Conservation (phyloP, 768 basidiomycete genomes). For the Xerocomellus intermedius region DNA sequence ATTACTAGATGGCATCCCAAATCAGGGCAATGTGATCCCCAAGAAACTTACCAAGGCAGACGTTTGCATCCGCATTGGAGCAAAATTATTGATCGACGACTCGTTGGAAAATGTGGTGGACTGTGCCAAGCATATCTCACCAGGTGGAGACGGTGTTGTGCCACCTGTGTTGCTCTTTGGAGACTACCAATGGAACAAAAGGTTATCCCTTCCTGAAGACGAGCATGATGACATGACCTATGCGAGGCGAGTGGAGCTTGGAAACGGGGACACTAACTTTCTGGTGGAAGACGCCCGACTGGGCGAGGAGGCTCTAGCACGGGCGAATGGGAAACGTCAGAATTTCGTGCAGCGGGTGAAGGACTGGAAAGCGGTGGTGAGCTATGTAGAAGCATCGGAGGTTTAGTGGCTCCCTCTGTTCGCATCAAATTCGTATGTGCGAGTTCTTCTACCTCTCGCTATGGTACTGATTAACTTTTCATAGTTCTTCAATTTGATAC, state of each 20-base stretch:
- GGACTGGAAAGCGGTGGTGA: constrained; percentile 61
- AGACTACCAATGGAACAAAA: constrained; percentile 72
- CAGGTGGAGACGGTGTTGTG: constrained; percentile 20
- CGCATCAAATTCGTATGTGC: neutral
- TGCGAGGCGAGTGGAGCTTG: constrained; percentile 44
- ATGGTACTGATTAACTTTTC: neutral
- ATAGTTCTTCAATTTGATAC: neutral
- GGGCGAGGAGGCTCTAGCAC: constrained; percentile 36
- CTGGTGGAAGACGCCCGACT: constrained; percentile 48
- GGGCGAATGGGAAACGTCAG: constrained; percentile 44
- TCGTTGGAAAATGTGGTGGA: constrained; percentile 74
- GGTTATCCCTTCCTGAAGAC: constrained; percentile 46
- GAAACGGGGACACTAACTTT: constrained; percentile 49
- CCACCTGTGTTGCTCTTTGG: constrained; percentile 72
- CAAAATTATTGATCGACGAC: constrained; percentile 74
- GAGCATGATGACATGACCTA: constrained; percentile 53
- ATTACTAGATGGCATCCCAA: constrained; percentile 7
- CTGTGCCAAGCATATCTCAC: constrained; percentile 39
- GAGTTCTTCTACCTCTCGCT: neutral
- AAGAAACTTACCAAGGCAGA: constrained; percentile 69
- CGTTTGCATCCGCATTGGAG: constrained; percentile 61
- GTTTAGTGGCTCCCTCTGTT: neutral
- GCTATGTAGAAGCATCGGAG: constrained; percentile 38
- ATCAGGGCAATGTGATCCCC: constrained; percentile 39
- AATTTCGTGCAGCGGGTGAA: constrained; percentile 49